phyloP scores from a whole-genome alignment of 768 basidiomycete genomes.

The Psilocybe azurescens region DNA sequence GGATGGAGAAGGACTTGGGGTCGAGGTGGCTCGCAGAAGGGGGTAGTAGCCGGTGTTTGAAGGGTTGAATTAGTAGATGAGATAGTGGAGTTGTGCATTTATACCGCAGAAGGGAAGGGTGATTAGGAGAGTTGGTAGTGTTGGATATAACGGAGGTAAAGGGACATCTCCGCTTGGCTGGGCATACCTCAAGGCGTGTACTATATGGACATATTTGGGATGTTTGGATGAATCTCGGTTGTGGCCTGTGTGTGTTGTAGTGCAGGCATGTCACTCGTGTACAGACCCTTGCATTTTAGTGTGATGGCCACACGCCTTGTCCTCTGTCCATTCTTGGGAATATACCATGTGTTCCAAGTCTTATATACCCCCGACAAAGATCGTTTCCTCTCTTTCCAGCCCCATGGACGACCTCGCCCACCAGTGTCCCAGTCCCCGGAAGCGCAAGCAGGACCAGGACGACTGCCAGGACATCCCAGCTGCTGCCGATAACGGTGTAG shows the following conservation, averaged over 20 bases:
- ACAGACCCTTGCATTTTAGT: constrained; percentile 22
- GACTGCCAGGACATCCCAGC: constrained; percentile 35
- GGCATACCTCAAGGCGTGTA: neutral
- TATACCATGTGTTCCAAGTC: constrained; percentile 48
- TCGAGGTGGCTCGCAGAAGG: neutral
- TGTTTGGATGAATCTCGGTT: constrained; percentile 20
- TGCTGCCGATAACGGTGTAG: constrained; percentile 14
- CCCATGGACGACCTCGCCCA: constrained; percentile 71
- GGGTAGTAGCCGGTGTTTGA: neutral
- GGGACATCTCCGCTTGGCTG: constrained; percentile 39
- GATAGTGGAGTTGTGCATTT: neutral
- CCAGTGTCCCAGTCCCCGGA: constrained; percentile 45
- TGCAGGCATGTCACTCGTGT: constrained; percentile 36
- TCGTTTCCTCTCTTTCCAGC: constrained; percentile 33
- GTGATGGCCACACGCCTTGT: constrained; percentile 33
- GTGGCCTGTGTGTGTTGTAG: neutral
- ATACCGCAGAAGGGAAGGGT: neutral
- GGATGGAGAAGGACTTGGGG: neutral
- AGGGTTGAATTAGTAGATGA: neutral
- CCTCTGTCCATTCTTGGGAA: constrained; percentile 33
- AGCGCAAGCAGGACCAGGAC: constrained; percentile 70
- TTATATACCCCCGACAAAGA: constrained; percentile 38
- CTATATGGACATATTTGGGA: neutral
- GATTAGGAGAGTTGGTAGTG: neutral
- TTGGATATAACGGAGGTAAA: constrained; percentile 30